phyloP scores from a whole-genome alignment of 495 filamentous ascomycete species.

The Choiromyces venosus region DNA sequence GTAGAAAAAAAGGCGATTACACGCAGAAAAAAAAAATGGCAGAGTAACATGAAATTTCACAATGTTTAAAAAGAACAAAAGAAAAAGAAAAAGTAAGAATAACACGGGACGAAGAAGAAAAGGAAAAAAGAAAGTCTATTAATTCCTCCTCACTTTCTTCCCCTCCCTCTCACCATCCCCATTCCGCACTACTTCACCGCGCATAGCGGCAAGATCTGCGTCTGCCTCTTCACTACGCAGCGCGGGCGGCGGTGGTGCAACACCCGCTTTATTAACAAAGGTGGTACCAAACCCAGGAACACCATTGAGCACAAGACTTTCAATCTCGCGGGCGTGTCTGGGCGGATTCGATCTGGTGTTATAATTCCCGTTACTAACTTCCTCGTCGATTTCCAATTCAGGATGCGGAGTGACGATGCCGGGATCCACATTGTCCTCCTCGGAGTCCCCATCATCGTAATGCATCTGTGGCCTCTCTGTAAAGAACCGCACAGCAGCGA shows the following conservation, averaged over 20 bases:
- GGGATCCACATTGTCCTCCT: slow-evolving; percentile 20
- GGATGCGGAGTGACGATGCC: slow-evolving; percentile 14
- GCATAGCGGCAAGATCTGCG: slow-evolving; percentile 33
- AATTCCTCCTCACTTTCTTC: background rate
- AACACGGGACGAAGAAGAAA: background rate
- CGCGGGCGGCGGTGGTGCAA: slow-evolving; percentile 35
- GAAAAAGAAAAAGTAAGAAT: background rate
- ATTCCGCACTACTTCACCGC: slow-evolving; percentile 16
- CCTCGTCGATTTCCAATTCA: background rate
- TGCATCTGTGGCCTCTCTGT: slow-evolving; percentile 31
- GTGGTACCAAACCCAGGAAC: slow-evolving; percentile 36
- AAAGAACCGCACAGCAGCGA: slow-evolving; percentile 48
- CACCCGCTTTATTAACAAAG: slow-evolving; percentile 37
- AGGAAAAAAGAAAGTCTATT: background rate
- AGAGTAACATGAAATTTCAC: background rate
- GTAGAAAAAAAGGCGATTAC: background rate
- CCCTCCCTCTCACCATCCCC: slow-evolving; percentile 2
- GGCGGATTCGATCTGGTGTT: slow-evolving; percentile 31
- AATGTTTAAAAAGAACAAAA: background rate
- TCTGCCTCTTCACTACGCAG: slow-evolving; percentile 34
- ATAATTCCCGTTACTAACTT: background rate
- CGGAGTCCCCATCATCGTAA: slow-evolving; percentile 35
- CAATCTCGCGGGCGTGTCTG: slow-evolving; percentile 31
- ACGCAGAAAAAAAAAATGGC: background rate
- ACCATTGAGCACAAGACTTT: slow-evolving; percentile 28